Evolutionary conservation across 2,329 filamentous ascomycete species (phyloP), one percentile per base, ranked within the genome.

Genomic region (Hypoxylon sp.): DNA sequence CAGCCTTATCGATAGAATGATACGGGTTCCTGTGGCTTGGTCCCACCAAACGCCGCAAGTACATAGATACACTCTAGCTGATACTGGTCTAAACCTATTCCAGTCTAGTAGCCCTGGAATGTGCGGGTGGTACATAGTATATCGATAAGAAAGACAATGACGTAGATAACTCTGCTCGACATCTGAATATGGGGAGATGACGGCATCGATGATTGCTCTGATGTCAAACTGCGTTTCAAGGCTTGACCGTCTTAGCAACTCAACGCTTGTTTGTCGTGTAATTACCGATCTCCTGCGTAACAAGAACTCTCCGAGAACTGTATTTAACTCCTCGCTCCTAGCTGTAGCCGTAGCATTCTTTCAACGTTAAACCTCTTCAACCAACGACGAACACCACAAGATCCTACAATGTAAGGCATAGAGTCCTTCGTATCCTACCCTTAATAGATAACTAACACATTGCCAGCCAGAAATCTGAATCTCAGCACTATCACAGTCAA

Each of bases 181-280:
- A 54, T 39, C 25, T 32, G 63, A 63, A 59, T 55, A 68, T 61
- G 61, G 52, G 27, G 45, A 52, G 37, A 70, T 70, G 67, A 70
- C 67, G 67, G 67, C 65, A 67, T 68, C 30, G 67, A 70, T 61
- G 34, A 58, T 50, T 27, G 34, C 29, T 52, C 63, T 70, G 67
- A 70, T 70, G 67, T 70, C 67, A 70, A 64, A 61, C 45, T 56
- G 52, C 61, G 51, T 67, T 65, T 57, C 30, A 54, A 61, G 14
- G 23, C 27, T 6, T 39, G 29, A 32, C 25, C 23, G 21, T 48
- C 43, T 41, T 30, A 59, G 21, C 30, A 34, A 14, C 43, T 60
- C 37, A 45, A 52, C 30, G 19, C 30, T 53, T 39, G 11, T 29
- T 9, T 54, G 34, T 9, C 51, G 34, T 51, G 48, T 37, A 43